Evolutionary conservation across 2,329 filamentous ascomycete genomes (phyloP), one percentile per base, ranked within the genome.

Genomic region (Kalmusia sp.): DNA sequence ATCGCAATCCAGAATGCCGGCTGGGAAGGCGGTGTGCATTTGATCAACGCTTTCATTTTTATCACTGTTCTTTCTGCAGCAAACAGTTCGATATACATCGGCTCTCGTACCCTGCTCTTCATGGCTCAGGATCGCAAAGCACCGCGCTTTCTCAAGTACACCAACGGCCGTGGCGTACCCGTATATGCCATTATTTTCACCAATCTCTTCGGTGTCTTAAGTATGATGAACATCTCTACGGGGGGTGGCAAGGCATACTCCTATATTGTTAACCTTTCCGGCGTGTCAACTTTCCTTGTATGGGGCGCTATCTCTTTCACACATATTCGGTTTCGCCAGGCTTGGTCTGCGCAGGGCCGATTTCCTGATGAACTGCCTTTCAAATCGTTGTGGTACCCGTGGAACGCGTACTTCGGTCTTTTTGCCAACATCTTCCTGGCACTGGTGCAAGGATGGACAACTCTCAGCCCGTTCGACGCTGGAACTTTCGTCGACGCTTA

Each of bases 1-100:
- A 70, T 71, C 15, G 68, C 68, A 4, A 84, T 93, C 39, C 84
- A 88, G 57, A 90, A 85, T 54, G 90, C 89, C 1, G 89, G 89
- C 1, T 92, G 88, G 84, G 73, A 88, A 49, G 85, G 84, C 22
- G 90, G 88, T 49, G 87, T 89, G 1, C 86, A 93, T 67, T 81
- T 93, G 1, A 89, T 93, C 76, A 93, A 93, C 60, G 88, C 86
- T 2, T 68, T 70, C 52, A 71, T 71, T 38, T 64, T 92, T 38
- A 77, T 91, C 15, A 91, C 89, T 4, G 90, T 88, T 49, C 76
- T 92, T 15, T 67, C 63, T 3, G 68, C 69, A 1, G 69, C 65
- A 61, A 93, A 93, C 74, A 87, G 84, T 47, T 89, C 87, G 7
- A 88, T 93, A 56, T 93, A 92, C 70, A 90, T 93, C 60, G 86